Base-by-base conservation (phyloP, 768 basidiomycete species). In the Leucosporidium scottii region DNA sequence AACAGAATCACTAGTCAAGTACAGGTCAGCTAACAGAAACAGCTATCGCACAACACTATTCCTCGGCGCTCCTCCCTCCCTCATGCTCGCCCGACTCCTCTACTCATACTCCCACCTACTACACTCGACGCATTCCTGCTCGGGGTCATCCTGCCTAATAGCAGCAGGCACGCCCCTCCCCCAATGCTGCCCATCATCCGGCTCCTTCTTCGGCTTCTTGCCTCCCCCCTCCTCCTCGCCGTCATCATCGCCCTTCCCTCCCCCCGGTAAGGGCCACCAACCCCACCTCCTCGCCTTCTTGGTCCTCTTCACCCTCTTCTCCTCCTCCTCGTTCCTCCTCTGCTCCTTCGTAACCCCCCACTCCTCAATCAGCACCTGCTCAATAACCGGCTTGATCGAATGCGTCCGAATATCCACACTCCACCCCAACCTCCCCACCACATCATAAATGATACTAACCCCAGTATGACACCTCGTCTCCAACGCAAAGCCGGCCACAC, bases 391-490 rank as follows among this genome's bases (percentile, higher is more conserved):
- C n/a, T 63, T 59, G n/a, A 76, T 76, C 27, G 64, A 54, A 61
- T 76, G 75, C 64, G 85, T 87, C 23, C 86, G 81, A 23, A 89
- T 75, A 73, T 88, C 85, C 27, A 90, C 90, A 23, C 81, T 79
- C 93, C 93, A 96, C 1, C 85, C 84, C 20, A 87, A 82, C 74
- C 86, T 85, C 25, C 84, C 83, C 34, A 96, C 89, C 0, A 92
- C 92, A 77, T 97, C 93, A 76, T 91, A 94, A 9, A 85, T 79
- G 59, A 89, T 85, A 21, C 85, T 84, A 75, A 87, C 85, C 28
- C 94, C 94, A 0, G 89, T 82, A 77, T 97, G 94, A 74, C 94
- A 98, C n/a, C 80, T 82, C 4, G 86, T 84, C 79, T 93, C 91
- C 78, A 93, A 79, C 0, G 91, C 94, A 74, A 89, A 93, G 1